Conservation (phyloP, 495 filamentous ascomycete genomes). For the Pseudomonodictys pantanalensis region DNA sequence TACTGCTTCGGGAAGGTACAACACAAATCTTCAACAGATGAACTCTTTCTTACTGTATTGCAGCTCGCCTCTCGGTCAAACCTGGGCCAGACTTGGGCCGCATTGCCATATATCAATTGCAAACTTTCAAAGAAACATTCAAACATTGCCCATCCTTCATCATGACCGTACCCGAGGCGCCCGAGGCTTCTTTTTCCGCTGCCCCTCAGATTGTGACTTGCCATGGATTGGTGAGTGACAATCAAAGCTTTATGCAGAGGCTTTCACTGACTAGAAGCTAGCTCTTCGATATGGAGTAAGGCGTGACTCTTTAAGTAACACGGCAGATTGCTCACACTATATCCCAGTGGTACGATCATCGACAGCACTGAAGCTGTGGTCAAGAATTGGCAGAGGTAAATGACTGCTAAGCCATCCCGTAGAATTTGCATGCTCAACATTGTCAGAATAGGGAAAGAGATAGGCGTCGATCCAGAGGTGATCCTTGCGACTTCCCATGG, state of each 20-base stretch:
- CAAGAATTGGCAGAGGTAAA: slow-evolving; percentile 86
- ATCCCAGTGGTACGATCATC: slow-evolving; percentile 62
- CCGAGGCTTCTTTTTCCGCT: slow-evolving; percentile 53
- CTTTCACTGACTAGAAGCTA: slow-evolving; percentile 7
- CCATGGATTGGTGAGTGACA: slow-evolving; percentile 55
- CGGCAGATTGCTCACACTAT: background rate
- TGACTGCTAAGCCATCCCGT: slow-evolving; percentile 7
- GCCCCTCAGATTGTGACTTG: slow-evolving; percentile 61
- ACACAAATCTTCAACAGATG: background rate
- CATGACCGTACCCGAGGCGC: slow-evolving; percentile 21
- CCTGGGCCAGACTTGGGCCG: background rate
- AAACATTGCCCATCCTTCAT: background rate
- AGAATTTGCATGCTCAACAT: slow-evolving; percentile 3
- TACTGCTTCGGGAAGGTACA: background rate
- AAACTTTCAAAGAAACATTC: background rate
- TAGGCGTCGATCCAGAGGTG: slow-evolving; percentile 74
- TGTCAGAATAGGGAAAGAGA: slow-evolving; percentile 72
- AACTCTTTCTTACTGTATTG: too few relatives aligned
- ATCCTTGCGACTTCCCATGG: slow-evolving; percentile 90
- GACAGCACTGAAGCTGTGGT: slow-evolving; percentile 79
- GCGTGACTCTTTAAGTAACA: background rate
- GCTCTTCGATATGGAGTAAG: slow-evolving; percentile 81
- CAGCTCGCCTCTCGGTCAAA: too few relatives aligned
- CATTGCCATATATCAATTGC: background rate
- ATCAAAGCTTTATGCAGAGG: background rate